Base-by-base conservation (phyloP, 73 alveolate species). In the Blepharisma stoltei region DNA sequence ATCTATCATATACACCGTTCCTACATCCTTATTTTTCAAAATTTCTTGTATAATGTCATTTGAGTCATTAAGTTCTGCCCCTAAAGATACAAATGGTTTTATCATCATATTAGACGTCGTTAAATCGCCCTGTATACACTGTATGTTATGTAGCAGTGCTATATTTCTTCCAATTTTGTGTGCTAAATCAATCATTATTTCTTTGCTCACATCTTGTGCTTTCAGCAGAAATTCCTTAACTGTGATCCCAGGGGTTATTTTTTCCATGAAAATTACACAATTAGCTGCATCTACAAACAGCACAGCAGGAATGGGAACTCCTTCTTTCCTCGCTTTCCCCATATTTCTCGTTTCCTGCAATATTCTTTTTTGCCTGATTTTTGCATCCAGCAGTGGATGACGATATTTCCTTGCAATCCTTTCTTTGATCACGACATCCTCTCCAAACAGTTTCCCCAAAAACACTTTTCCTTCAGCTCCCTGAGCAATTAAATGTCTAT, bases 381-480 rank as follows among this genome's bases (percentile, higher is more conserved):
- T 92, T 25, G 84, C 86, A 80, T 94, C 99, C 68, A 94, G 71
- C 54, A 54, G 89, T 67, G 70, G 67, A 6, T 89, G 94, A 66
- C 99, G 67, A 80, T 94, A 94, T 76, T 69, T 68, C 78, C 93
- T 92, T 52, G 76, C 78, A 81, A 94, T 89, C 81, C 99, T 92
- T 67, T 94, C 98, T 78, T 94, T 94, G 27, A 86, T 81, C 23
- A 94, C 78, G 67, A 94, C 91, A 50, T 71, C 82, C 81, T 83
- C 85, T n/a, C 96, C 97, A 69, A 90, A 88, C 70, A 92, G 78
- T 55, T 82, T 78, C 20, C 91, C 85, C 50, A 83, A 20, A 75
- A 80, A 85, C 43, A 91, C 70, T 86, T 83, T 92, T 23, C 94
- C 99, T 83, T 94, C 99, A 20, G 99, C 99, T 0, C 99, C 99